Percentiles rank a stretch among this genome's conserved stretches.
phyloP scores from a whole-genome alignment of 2,329 filamentous ascomycete species.

The Cytospora piceicola region DNA sequence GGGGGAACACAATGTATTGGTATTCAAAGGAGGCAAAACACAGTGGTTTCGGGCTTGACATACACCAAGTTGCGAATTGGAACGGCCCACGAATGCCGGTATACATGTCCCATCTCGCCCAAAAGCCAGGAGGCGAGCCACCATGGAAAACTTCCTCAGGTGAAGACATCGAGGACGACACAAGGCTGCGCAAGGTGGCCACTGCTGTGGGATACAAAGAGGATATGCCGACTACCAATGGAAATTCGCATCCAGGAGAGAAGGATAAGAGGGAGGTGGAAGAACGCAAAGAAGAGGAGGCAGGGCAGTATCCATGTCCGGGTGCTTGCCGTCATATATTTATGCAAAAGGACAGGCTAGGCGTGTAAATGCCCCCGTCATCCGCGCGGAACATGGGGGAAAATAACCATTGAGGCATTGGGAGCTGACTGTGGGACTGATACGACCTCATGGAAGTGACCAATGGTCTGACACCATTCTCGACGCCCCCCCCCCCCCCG shows the following conservation, averaged over 20 bases:
- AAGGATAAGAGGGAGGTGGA: background rate
- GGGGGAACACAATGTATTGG: background rate
- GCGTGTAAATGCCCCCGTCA: background rate
- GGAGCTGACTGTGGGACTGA: background rate
- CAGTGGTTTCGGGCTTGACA: background rate
- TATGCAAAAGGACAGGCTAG: background rate
- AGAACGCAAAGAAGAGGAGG: background rate
- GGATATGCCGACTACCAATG: background rate
- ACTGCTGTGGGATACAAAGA: background rate
- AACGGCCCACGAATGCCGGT: background rate
- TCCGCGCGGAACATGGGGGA: slow-evolving; percentile 4
- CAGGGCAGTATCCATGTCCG: background rate
- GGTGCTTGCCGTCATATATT: background rate
- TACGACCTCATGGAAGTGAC: slow-evolving; percentile 8
- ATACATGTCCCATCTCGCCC: background rate
- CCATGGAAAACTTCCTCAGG: background rate
- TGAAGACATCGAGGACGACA: slow-evolving; percentile 12
- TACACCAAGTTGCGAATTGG: slow-evolving; percentile 7
- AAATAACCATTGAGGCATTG: background rate
- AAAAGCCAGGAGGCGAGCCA: background rate
- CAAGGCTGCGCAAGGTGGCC: background rate
- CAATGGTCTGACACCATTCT: slow-evolving; percentile 26
- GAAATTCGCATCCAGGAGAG: background rate
- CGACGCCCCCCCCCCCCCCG: background rate
- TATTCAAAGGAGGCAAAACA: background rate